phyloP scores from a whole-genome alignment of 208 protist species.

The Trypanosoma vivax region DNA sequence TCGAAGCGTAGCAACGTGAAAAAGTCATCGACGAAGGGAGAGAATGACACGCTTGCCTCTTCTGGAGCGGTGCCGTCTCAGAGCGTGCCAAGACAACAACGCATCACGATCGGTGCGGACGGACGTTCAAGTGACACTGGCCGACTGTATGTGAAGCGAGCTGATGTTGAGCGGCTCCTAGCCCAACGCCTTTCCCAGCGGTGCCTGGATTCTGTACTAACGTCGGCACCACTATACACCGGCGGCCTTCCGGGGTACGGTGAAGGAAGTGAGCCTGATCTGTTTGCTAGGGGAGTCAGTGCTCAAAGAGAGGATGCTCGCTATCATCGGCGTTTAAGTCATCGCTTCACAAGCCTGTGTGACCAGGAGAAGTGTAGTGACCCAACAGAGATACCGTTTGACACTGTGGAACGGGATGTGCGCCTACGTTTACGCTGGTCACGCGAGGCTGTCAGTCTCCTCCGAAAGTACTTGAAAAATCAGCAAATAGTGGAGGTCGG shows the following conservation, averaged over 20 bases:
- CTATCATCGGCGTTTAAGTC: slow-evolving; percentile 28
- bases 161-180: slow-evolving; percentile 1
- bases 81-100: no score
- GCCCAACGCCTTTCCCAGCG: not conserved
- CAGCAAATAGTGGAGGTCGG: not conserved
- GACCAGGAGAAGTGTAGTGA: slow-evolving; percentile 42
- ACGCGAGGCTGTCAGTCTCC: slow-evolving; percentile 5
- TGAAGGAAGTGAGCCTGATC: no score
- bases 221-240: not conserved
- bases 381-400: slow-evolving; percentile 17
- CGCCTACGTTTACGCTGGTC: slow-evolving; percentile 15
- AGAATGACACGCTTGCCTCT: no score
- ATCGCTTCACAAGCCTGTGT: slow-evolving; percentile 26
- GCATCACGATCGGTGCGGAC: not conserved
- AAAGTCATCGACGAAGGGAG: no score
- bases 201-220: not conserved
- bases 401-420: slow-evolving; percentile 29
- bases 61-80: no score
- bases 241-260: not conserved
- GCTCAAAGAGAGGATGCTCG: slow-evolving; percentile 17
- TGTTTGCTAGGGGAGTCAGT: not conserved
- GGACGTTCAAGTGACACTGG: not conserved
- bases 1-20: no score
- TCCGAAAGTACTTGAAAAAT: slow-evolving; percentile 1
- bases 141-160: not conserved